Percentiles rank a stretch among this genome's conserved stretches.
These are phyloP conservation scores for Neurospora pannonica DNA, from an alignment of 495 filamentous ascomycete genomes.

Conservation along the genomic window DNA sequence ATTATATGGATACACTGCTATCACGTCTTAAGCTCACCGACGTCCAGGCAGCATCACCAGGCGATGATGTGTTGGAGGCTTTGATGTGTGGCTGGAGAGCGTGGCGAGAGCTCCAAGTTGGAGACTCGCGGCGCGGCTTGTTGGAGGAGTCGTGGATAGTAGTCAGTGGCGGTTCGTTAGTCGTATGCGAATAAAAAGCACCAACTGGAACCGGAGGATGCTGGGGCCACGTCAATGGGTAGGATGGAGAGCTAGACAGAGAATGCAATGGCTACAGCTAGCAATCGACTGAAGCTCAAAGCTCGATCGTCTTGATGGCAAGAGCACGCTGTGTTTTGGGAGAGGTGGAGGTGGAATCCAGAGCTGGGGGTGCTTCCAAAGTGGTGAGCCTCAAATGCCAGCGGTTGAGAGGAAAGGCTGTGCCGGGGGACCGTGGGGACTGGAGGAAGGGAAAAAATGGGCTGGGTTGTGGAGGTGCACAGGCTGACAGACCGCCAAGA, in stretches of 20 bases:
- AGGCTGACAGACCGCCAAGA: background rate
- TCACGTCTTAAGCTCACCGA: constrained; percentile 20
- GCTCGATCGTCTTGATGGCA: background rate
- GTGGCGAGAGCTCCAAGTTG: constrained; percentile 37
- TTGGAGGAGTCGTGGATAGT: background rate
- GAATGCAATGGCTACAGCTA: background rate
- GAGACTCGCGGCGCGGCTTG: background rate
- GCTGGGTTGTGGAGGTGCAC: background rate
- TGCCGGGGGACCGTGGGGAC: background rate
- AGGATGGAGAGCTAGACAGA: background rate
- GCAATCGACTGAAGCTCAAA: background rate
- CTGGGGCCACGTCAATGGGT: background rate
- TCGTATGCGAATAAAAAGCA: background rate
- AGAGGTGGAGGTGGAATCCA: background rate
- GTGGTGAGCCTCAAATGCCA: background rate
- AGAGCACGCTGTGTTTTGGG: background rate
- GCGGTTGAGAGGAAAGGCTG: background rate
- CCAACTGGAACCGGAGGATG: background rate
- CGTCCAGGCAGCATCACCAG: constrained; percentile 32
- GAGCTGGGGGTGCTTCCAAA: background rate
- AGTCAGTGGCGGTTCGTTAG: background rate
- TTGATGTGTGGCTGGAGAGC: constrained; percentile 43
- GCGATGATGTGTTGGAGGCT: constrained; percentile 21
- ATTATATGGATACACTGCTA: constrained; percentile 6
- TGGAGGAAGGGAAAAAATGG: background rate